phyloP scores from a whole-genome alignment of 768 basidiomycete species.

The Boletus subparvulus region DNA sequence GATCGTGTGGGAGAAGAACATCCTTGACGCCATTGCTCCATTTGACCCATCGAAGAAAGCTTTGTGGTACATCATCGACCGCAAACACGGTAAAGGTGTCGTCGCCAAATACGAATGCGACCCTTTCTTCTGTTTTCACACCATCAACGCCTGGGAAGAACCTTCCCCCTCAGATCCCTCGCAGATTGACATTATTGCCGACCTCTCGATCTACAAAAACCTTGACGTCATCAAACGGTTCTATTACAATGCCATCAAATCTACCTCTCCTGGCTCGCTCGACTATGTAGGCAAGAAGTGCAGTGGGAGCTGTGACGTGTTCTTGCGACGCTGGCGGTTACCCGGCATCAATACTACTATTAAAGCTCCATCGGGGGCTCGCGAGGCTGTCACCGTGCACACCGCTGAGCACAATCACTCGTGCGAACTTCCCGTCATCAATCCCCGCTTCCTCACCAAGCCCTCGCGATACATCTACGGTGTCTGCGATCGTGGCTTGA shows the following conservation, averaged over 20 bases:
- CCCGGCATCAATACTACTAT: constrained; percentile 22
- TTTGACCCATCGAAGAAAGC: constrained; percentile 32
- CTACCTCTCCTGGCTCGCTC: constrained; percentile 25
- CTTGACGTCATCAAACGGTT: constrained; percentile 33
- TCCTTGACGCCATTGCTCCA: constrained; percentile 33
- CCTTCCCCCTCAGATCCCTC: constrained; percentile 20
- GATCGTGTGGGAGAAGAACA: constrained; percentile 33
- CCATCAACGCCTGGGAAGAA: constrained; percentile 40
- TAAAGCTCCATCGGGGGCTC: constrained; percentile 11
- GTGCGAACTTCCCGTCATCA: constrained; percentile 38
- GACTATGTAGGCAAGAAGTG: constrained; percentile 24
- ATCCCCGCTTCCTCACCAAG: constrained; percentile 32
- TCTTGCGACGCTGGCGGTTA: constrained; percentile 35
- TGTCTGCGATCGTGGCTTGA: constrained; percentile 25
- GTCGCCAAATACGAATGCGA: constrained; percentile 37
- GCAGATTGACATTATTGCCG: constrained; percentile 35
- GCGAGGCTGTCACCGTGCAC: constrained; percentile 18
- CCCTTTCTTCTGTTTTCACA: constrained; percentile 42
- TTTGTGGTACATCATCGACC: constrained; percentile 40
- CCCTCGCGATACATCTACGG: constrained; percentile 37
- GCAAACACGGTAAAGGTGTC: constrained; percentile 35
- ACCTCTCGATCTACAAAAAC: constrained; percentile 37
- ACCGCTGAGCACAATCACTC: constrained; percentile 28
- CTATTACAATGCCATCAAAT: constrained; percentile 32
- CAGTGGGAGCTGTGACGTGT: constrained; percentile 13